phyloP scores from a whole-genome alignment of 768 basidiomycete species.

The Thelephora ganbajun region DNA sequence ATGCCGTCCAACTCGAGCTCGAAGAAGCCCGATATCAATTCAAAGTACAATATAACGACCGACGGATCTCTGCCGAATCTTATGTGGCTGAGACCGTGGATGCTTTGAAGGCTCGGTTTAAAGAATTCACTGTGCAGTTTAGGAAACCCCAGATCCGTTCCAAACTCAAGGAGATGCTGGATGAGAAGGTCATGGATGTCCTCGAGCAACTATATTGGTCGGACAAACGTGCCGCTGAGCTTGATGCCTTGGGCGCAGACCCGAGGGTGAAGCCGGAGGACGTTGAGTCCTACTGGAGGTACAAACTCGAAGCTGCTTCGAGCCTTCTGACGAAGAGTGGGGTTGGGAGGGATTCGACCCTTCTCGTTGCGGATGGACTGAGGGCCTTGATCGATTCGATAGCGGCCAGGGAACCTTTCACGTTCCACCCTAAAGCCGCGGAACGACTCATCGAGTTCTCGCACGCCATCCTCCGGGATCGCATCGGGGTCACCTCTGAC shows the following conservation, averaged over 20 bases:
- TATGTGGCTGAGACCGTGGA: constrained; percentile 98
- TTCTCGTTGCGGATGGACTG: constrained; percentile 88
- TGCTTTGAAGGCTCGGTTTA: constrained; percentile 79
- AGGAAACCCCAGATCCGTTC: constrained; percentile 77
- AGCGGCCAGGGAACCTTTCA: constrained; percentile 81
- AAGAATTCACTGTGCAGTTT: constrained; percentile 74
- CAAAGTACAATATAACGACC: constrained; percentile 97
- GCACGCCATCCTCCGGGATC: constrained; percentile 84
- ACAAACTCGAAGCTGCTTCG: constrained; percentile 91
- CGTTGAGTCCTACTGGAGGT: constrained; percentile 85
- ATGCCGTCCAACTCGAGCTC: constrained; percentile 92
- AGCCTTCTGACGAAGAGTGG: constrained; percentile 92
- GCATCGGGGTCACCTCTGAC: constrained; percentile 89
- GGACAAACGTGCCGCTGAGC: constrained; percentile 73
- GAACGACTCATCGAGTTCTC: constrained; percentile 88
- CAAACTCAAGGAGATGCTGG: constrained; percentile 85
- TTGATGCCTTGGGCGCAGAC: constrained; percentile 57
- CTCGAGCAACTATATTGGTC: constrained; percentile 96
- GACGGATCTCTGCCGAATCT: constrained; percentile 85
- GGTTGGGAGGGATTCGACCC: constrained; percentile 85
- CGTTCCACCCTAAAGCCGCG: constrained; percentile 75
- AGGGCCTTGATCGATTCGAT: constrained; percentile 85
- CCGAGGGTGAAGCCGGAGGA: constrained; percentile 57
- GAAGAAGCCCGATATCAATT: constrained; percentile 98
- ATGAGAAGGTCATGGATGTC: constrained; percentile 94